These are phyloP conservation scores for Tympanopsis confertula DNA, from an alignment of 2,329 filamentous ascomycete species.

Conservation along the genomic window DNA sequence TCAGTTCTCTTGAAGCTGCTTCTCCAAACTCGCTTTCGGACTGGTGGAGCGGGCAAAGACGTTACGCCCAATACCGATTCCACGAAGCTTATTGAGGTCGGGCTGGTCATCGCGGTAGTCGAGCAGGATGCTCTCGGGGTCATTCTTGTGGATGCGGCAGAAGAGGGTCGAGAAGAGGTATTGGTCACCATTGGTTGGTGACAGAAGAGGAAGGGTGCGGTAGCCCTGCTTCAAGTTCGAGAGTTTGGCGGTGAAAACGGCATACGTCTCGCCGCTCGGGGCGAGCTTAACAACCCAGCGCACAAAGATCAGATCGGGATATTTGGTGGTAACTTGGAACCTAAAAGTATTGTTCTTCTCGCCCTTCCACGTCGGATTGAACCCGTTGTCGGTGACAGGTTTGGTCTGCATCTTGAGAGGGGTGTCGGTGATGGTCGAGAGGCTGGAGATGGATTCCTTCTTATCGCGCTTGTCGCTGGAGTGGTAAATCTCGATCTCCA, in stretches of 20 bases:
- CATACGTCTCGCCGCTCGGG: constrained; percentile 41
- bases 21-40: constrained; percentile 37
- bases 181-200: constrained; percentile 72
- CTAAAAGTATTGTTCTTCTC: too few species aligned
- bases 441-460: constrained; percentile 57
- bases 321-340: constrained; percentile 51
- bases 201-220: constrained; percentile 64
- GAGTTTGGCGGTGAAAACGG: constrained; percentile 61
- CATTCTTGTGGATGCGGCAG: constrained; percentile 66
- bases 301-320: constrained; percentile 56
- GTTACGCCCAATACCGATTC: constrained; percentile 40
- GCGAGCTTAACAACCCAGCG: constrained; percentile 45
- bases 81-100: constrained; percentile 36
- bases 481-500: constrained; percentile 59
- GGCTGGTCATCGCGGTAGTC: constrained; percentile 26
- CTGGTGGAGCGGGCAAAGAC: constrained; percentile 43
- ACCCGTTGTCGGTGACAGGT: constrained; percentile 52
- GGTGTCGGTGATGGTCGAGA: constrained; percentile 47
- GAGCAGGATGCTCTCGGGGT: constrained; percentile 43
- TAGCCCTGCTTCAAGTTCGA: constrained; percentile 53
- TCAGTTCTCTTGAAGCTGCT: too few species aligned
- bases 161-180: constrained; percentile 93
- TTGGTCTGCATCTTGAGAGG: constrained; percentile 51
- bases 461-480: constrained; percentile 72
- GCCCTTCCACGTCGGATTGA: constrained; percentile 56